Base-by-base conservation (phyloP, 129 eudicot genomes). In the Apium graveolens region DNA sequence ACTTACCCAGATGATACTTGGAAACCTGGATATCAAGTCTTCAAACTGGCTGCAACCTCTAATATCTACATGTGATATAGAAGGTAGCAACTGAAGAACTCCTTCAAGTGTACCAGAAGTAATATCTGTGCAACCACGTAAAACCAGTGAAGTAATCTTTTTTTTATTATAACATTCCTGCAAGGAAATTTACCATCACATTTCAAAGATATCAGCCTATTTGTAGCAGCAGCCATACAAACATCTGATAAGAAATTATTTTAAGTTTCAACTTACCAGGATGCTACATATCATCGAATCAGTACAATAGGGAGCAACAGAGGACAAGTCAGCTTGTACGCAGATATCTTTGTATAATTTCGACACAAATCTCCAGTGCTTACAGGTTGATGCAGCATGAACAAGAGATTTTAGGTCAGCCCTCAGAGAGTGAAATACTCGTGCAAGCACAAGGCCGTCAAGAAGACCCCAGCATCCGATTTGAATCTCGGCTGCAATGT, bases 1-100 rank as follows among this genome's bases (percentile, higher is more conserved):
- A 80, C 79, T 85, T 44, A 90, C 86, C 97, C 97, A 95, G 81
- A 31, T 85, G 68, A 95, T 84, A 86, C 86, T 79, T 34, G 99
- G 91, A 80, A 86, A 91, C 76, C 84, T 95, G 27, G 27, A 55
- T 76, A 84, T 70, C 88, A 92, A 49, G 76, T 92, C 99, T 79
- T 90, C 97, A 55, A 95, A 87, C 84, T 95, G 99, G 84, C 84
- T 83, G 82, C 99, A 95, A 72, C 96, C 97, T 87, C 97, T 87
- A 76, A 95, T 90, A 82, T 95, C 97, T 71, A 95, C 65, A 70
- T 66, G 83, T 39, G 94, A 91, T 83, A 92, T 46, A 78, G 70
- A 44, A 70, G 97, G 89, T 77, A 95, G 87, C 69, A 87, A 82
- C 63, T 78, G 84, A 83, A 95, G 87, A 70, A 95, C 76, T 62